A percentile compares a stretch with the other conserved stretches of the same genome.
phyloP scores from a whole-genome alignment of 192 early-diverging fungal genomes.

The Chytriomyces sp. region DNA sequence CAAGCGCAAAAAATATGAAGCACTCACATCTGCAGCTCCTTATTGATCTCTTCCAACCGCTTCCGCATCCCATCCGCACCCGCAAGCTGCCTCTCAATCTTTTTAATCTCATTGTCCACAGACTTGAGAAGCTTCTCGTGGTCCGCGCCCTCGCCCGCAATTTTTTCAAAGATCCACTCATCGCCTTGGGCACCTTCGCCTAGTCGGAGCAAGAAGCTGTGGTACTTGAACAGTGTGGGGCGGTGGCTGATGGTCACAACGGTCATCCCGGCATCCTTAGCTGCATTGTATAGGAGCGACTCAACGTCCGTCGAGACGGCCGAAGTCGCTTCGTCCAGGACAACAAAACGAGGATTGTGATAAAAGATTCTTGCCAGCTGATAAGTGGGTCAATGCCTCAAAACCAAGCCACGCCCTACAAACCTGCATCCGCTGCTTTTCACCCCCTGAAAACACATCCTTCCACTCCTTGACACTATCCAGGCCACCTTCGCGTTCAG shows the following conservation, averaged over 20 bases:
- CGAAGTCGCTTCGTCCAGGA: constrained; percentile 93
- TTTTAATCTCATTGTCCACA: constrained; percentile 46
- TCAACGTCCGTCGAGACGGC: constrained; percentile 96
- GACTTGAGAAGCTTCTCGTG: constrained; percentile 25
- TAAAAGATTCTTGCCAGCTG: constrained; percentile 97
- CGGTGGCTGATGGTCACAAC: constrained; percentile 91
- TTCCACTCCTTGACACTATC: constrained; percentile 63
- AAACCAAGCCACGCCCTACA: constrained; percentile 32
- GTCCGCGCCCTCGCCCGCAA: constrained; percentile 32
- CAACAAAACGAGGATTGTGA: constrained; percentile 92
- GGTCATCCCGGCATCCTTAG: constrained; percentile 72
- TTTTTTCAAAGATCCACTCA: constrained; percentile 49
- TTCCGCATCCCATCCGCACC: constrained; percentile 38
- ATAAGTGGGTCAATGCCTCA: constrained; percentile 45
- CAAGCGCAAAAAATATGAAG: neutral
- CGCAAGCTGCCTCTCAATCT: constrained; percentile 41
- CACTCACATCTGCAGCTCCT: constrained; percentile 39
- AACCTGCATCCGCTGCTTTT: constrained; percentile 56
- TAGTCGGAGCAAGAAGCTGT: constrained; percentile 50
- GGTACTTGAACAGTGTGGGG: constrained; percentile 95
- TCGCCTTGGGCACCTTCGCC: constrained; percentile 42
- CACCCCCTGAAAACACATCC: constrained; percentile 92
- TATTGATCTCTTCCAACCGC: constrained; percentile 49
- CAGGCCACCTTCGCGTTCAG: constrained; percentile 59
- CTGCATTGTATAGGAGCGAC: constrained; percentile 74